phyloP scores from a whole-genome alignment of 176 grass and related monocot species.

The Oryza longistaminata region DNA sequence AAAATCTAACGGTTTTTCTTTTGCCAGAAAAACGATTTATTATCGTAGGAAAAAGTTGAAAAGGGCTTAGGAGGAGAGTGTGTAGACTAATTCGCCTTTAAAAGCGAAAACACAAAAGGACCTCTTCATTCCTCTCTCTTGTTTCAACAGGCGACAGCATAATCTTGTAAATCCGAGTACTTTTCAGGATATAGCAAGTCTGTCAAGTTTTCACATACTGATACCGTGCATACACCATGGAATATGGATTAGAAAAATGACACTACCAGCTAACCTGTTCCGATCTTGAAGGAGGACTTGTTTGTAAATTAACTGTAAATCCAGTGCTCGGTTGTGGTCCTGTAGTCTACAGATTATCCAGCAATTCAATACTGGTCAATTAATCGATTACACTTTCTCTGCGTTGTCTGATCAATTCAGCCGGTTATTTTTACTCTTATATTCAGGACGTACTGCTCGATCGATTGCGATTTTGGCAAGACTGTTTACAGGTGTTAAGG shows the following conservation, averaged over 20 bases:
- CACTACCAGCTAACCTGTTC: not conserved
- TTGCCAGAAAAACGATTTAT: too few relatives aligned
- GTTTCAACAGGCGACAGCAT: not conserved
- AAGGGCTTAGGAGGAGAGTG: too few relatives aligned
- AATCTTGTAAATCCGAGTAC: not conserved
- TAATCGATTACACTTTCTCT: not conserved
- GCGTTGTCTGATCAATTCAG: not conserved
- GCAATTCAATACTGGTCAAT: not conserved
- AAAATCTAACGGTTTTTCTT: too few relatives aligned
- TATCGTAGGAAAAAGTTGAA: too few relatives aligned
- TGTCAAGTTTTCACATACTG: not conserved
- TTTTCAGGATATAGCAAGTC: not conserved
- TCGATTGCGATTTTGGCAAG: not conserved
- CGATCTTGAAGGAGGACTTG: not conserved
- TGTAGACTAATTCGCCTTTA: too few relatives aligned
- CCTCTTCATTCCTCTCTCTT: not conserved
- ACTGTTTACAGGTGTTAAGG: slow-evolving; percentile 6
- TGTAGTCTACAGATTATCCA: not conserved
- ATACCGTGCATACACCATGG: not conserved
- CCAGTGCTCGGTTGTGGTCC: not conserved
- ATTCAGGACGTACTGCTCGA: not conserved
- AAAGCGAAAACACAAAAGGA: too few relatives aligned
- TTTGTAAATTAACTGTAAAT: not conserved
- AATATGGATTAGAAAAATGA: not conserved
- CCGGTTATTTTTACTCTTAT: not conserved